Evolutionary conservation across 257 asterid genomes (phyloP).

Genomic region (Gardenia jasminoides): DNA sequence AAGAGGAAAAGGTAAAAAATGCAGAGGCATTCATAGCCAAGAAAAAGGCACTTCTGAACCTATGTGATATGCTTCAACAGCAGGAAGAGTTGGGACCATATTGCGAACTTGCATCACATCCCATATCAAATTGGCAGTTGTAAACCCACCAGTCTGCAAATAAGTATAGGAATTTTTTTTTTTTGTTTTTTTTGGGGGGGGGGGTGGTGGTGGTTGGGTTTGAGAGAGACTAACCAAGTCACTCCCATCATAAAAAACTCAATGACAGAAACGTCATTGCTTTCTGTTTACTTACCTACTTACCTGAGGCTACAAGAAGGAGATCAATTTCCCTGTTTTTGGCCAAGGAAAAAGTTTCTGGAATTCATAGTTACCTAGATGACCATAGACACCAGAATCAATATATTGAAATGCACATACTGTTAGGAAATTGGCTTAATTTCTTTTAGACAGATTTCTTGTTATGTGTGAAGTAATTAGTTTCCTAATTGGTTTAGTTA

Average conservation of each 20-base stretch:
- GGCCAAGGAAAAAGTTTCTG: slow-evolving; percentile 43
- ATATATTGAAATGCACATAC: neutral
- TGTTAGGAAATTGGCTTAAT: too few relatives aligned
- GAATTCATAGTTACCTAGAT: slow-evolving; percentile 58
- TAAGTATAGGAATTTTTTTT: too few relatives aligned
- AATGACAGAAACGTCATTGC: neutral
- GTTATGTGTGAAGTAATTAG: too few relatives aligned
- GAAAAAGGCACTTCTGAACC: slow-evolving; percentile 55
- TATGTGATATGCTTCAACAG: slow-evolving; percentile 63
- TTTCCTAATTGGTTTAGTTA: too few relatives aligned
- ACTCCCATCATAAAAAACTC: too few relatives aligned
- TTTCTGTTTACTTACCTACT: slow-evolving; percentile 50
- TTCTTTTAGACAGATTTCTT: too few relatives aligned
- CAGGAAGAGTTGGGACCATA: slow-evolving; percentile 44
- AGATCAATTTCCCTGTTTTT: slow-evolving; percentile 64
- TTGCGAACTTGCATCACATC: slow-evolving; percentile 76
- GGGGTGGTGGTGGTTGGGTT: too few relatives aligned
- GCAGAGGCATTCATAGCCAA: neutral
- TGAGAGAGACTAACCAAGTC: too few relatives aligned
- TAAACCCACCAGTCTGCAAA: slow-evolving; percentile 73
- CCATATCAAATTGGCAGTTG: slow-evolving; percentile 85
- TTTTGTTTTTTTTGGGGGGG: too few relatives aligned
- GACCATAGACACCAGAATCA: neutral
- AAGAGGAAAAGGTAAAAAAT: too few relatives aligned
- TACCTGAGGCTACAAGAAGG: slow-evolving; percentile 83